Evolutionary conservation across 306 rosid genomes (phyloP).

Genomic region (Luffa aegyptiaca): DNA sequence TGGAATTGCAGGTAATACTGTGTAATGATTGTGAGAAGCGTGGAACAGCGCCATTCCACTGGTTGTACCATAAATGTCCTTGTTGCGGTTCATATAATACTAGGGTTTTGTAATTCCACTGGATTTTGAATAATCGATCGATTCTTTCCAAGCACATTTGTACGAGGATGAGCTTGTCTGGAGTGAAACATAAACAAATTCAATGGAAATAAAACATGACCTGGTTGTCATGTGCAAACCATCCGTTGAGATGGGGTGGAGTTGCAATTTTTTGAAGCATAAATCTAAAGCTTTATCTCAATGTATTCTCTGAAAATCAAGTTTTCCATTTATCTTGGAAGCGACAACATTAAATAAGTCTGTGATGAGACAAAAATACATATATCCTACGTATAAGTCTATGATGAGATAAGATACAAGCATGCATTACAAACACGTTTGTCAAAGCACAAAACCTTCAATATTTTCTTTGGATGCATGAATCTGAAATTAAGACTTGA

Average conservation of each 20-base stretch:
- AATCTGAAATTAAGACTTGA: background rate
- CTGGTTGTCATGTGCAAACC: background rate
- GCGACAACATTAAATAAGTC: background rate
- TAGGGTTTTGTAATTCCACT: conserved; percentile 46
- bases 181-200: conserved; percentile 21
- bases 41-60: conserved; percentile 72
- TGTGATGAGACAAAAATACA: no score
- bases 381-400: background rate
- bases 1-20: conserved; percentile 54
- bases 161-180: conserved; percentile 18
- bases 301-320: background rate
- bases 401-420: background rate
- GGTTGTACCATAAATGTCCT: conserved; percentile 80
- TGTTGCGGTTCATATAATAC: conserved; percentile 81
- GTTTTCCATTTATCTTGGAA: background rate
- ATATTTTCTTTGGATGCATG: background rate
- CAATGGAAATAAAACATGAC: background rate
- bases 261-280: conserved; percentile 1
- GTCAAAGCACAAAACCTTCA: background rate
- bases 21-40: conserved; percentile 92
- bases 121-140: conserved; percentile 12
- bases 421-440: background rate
- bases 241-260: background rate
- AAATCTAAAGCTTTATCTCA: background rate
- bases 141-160: conserved; percentile 23